phyloP scores from a whole-genome alignment of 257 asterid species.

The Solanum sparsipilum region DNA sequence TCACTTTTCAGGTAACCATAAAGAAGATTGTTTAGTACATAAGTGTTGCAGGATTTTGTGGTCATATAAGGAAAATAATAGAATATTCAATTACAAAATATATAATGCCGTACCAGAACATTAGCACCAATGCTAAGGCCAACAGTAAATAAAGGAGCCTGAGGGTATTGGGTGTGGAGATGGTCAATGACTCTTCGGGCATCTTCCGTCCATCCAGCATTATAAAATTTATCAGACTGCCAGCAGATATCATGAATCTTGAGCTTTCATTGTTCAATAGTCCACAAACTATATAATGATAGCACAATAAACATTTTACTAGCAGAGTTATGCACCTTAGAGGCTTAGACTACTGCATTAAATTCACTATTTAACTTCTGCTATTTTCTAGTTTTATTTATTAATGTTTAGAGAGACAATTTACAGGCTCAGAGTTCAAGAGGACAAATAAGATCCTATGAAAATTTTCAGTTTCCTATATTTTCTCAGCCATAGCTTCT shows the following conservation, averaged over 20 bases:
- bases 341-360: background rate
- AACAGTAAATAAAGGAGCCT: constrained; percentile 64
- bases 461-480: background rate
- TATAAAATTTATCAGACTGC: constrained; percentile 84
- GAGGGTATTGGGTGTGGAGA: constrained; percentile 50
- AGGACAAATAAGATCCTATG: background rate
- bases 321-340: background rate
- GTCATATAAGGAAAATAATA: background rate
- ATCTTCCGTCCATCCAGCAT: constrained; percentile 93
- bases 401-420: background rate
- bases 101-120: constrained; percentile 47
- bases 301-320: background rate
- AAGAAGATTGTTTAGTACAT: background rate
- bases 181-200: constrained; percentile 59
- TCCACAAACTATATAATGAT: background rate
- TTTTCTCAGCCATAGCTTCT: background rate
- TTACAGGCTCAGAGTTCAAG: background rate
- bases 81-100: background rate
- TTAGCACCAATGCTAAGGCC: constrained; percentile 98
- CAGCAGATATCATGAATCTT: background rate
- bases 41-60: background rate
- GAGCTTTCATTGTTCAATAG: background rate
- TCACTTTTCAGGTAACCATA: background rate
- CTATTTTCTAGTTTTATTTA: background rate
- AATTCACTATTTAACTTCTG: background rate